Conservation (phyloP, 169 alveolate genomes). For the Blepharisma undulans region DNA sequence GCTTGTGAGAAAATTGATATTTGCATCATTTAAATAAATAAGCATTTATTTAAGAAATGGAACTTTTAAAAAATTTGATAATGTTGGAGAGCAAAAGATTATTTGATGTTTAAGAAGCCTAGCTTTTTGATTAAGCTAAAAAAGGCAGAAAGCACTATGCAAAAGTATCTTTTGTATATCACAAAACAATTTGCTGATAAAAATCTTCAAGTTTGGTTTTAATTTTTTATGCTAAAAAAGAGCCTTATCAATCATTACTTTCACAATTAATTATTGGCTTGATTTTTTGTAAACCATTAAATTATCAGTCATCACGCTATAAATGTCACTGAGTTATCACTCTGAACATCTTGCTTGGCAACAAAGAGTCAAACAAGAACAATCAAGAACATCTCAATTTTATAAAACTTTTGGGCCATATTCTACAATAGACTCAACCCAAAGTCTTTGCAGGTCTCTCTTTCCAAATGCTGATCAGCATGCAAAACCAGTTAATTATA, state of each 20-base stretch:
- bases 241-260: neutral
- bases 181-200: too few species aligned
- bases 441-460: neutral
- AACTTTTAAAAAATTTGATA: neutral
- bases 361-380: conserved; percentile 52
- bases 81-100: neutral
- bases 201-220: too few species aligned
- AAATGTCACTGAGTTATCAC: conserved; percentile 22
- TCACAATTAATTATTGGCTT: neutral
- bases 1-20: neutral
- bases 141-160: neutral
- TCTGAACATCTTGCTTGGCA: conserved; percentile 61
- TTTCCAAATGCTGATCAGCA: conserved; percentile 2
- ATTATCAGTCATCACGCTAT: neutral
- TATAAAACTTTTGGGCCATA: conserved; percentile 1
- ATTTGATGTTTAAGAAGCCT: neutral
- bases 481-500: neutral
- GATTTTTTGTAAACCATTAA: neutral
- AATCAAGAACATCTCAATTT: conserved; percentile 21
- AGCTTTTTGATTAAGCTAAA: neutral
- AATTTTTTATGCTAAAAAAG: too few species aligned
- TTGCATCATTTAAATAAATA: neutral
- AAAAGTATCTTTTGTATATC: too few species aligned
- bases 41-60: too few species aligned
- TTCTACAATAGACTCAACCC: neutral